A percentile compares a stretch with the other conserved stretches of the same genome.
Conservation (phyloP, 352 stramenopile genomes). For the Pythium chondricola region DNA sequence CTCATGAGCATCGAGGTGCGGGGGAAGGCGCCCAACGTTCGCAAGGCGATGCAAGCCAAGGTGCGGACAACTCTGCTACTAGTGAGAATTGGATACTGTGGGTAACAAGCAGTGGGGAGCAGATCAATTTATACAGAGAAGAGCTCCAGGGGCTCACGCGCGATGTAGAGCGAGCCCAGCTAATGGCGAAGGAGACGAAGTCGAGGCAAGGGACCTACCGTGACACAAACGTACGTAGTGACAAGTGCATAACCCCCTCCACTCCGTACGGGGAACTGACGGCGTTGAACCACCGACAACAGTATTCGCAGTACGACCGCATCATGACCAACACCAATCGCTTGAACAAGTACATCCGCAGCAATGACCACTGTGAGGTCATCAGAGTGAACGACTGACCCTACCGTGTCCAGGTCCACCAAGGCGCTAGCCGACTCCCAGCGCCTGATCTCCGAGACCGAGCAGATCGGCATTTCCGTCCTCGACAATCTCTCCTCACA, state of each 20-base stretch:
- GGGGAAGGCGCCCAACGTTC: conserved; percentile 42
- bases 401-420: conserved; percentile 33
- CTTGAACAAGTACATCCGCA: conserved; percentile 32
- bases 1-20: conserved; percentile 76
- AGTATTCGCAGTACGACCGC: conserved; percentile 66
- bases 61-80: conserved; percentile 10
- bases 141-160: conserved; percentile 62
- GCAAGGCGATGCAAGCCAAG: conserved; percentile 75
- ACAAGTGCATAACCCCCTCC: too few species aligned
- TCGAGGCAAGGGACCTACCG: conserved; percentile 14
- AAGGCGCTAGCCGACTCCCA: conserved; percentile 34
- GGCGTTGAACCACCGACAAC: not conserved
- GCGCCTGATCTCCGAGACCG: conserved; percentile 20
- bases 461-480: conserved; percentile 49
- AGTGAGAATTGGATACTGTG: too few species aligned
- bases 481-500: conserved; percentile 64
- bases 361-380: too few species aligned
- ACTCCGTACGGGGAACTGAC: too few species aligned
- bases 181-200: conserved; percentile 54
- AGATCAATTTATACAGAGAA: conserved; percentile 26
- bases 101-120: not conserved
- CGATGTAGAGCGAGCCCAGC: conserved; percentile 61
- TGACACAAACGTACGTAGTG: conserved; percentile 25
- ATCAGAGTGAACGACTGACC: too few species aligned
- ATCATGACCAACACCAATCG: conserved; percentile 63